Evolutionary conservation across 805 yeast species (phyloP).

Genomic region (Ogataea pignaliae): DNA sequence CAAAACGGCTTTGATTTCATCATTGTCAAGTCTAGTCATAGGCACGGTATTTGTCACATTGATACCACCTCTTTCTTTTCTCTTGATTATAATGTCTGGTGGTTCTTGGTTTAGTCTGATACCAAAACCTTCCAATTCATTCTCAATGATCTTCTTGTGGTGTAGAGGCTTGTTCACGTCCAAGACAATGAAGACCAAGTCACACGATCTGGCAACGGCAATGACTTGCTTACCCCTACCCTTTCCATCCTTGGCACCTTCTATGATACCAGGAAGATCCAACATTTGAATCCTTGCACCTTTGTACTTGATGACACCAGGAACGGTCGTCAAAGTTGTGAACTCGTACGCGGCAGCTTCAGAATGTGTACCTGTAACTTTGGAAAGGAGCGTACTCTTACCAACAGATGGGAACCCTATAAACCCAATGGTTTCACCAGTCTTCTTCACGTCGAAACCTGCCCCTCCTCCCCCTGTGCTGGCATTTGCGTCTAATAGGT

Average conservation of each 20-base stretch:
- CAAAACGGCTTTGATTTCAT: constrained; percentile 95
- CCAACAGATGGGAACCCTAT: constrained; percentile 98
- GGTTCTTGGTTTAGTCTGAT: constrained; percentile 88
- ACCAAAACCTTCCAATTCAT: constrained; percentile 96
- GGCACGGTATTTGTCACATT: constrained; percentile 92
- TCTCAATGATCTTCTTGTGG: constrained; percentile 90
- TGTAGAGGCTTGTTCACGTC: constrained; percentile 96
- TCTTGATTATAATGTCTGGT: constrained; percentile 87
- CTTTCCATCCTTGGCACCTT: constrained; percentile 88
- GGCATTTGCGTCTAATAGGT: constrained; percentile 65
- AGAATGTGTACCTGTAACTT: constrained; percentile 91
- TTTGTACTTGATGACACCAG: constrained; percentile 91
- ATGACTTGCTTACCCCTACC: constrained; percentile 96
- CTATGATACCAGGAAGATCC: constrained; percentile 86
- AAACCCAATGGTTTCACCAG: constrained; percentile 96
- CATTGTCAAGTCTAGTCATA: constrained; percentile 83
- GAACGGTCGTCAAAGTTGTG: constrained; percentile 95
- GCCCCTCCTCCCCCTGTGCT: constrained; percentile 90
- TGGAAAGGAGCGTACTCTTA: constrained; percentile 77
- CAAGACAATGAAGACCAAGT: constrained; percentile 84
- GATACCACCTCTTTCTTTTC: constrained; percentile 94
- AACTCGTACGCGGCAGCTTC: constrained; percentile 98
- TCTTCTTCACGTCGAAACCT: constrained; percentile 98
- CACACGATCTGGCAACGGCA: constrained; percentile 98
- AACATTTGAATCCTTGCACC: constrained; percentile 98